Conservation (phyloP, 345 rosid genomes). For the Corchorus olitorius region DNA sequence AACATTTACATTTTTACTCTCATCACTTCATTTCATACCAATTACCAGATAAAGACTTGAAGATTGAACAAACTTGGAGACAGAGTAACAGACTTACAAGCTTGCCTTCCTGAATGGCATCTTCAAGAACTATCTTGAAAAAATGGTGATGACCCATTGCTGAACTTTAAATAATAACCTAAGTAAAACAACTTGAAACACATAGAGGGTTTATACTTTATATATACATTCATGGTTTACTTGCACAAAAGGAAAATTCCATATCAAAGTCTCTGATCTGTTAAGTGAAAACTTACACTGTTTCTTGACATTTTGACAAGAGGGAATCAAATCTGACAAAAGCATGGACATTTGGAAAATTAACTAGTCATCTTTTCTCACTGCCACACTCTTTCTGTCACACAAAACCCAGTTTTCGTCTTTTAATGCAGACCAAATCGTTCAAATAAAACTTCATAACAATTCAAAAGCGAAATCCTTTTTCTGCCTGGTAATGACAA, state of each 20-base stretch:
- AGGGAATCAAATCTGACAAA: neutral
- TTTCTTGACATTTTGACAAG: neutral
- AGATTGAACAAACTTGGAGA: no score
- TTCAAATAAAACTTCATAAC: no score
- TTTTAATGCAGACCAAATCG: no score
- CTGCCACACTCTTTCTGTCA: neutral
- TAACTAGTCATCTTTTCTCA: neutral
- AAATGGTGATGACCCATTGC: constrained; percentile 15
- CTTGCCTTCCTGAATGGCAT: constrained; percentile 11
- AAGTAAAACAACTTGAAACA: neutral
- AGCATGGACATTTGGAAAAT: neutral
- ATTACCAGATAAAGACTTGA: neutral
- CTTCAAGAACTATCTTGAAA: constrained; percentile 29
- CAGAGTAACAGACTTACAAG: constrained; percentile 10
- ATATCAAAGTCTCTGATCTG: neutral
- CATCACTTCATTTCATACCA: neutral
- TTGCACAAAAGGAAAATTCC: neutral
- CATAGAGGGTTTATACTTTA: neutral
- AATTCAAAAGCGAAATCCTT: no score
- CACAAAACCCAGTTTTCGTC: neutral
- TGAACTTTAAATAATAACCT: no score
- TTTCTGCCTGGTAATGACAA: no score
- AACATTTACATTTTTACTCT: neutral
- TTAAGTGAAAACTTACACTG: neutral
- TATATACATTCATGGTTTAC: neutral